Evolutionary conservation across 192 early-diverging fungal species (phyloP), one percentile per base, ranked within the genome.

Genomic region (Rhizophagus clarus): DNA sequence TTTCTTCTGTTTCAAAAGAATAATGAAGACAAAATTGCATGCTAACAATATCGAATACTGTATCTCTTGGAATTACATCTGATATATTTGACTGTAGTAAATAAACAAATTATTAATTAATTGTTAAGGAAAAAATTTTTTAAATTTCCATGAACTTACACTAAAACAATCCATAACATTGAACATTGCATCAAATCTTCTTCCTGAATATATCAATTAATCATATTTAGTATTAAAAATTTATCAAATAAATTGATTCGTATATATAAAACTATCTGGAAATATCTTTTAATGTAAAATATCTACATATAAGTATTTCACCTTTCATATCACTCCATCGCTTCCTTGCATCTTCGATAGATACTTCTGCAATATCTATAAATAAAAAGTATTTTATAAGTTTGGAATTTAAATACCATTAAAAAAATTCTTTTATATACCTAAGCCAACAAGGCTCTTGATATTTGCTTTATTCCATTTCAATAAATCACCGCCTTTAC

Each of bases 21-120:
- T 99, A 99, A 84, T 98, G 98, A 64, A 98, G 83, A 79, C 96
- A 97, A 83, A 99, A 99, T 81, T 99, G 98, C 83, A 94, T 93
- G 56, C 93, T 96, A n/a, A 97, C 95, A 32, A 97, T 87, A 81
- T 98, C 94, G 69, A 96, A 94, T 24, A 79, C 74, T 42, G 85
- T 77, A 49, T 91, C 82, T 3, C 83, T 74, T 28, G 3, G 69
- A 10, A 63, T 71, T 49, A 20, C 72, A 20, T 34, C 67, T 3
- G 66, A 68, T 42, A 31, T 22, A 1, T 42, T 24, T 71, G 12
- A 29, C 37, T 71, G 26, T 77, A 61, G 0, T 63, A 29, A 80
- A 42, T 26, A 77, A 69, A 76, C 31, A 32, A 76, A 61, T 14
- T 56, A 73, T 42, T 17, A 74, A 51, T 40, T 37, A 2, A 80